Conservation (phyloP, 2,329 filamentous ascomycete species). For the Trichophyton equinum region DNA sequence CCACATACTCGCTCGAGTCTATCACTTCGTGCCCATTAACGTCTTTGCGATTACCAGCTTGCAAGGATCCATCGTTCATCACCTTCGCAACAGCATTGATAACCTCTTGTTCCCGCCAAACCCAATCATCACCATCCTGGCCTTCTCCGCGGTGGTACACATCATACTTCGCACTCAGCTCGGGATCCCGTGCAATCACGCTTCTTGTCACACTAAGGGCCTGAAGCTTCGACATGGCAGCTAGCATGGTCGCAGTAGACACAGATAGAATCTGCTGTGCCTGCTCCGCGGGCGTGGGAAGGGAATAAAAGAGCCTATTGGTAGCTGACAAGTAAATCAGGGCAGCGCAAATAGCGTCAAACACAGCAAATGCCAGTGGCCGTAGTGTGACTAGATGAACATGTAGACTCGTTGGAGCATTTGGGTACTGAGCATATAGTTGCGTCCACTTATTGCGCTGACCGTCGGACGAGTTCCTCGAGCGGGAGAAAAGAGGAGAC, state of each 20-base stretch:
- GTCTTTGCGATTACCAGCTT: neutral
- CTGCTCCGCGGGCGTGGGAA: conserved; percentile 43
- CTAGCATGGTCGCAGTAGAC: conserved; percentile 41
- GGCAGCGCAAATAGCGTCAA: conserved; percentile 52
- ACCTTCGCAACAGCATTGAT: conserved; percentile 56
- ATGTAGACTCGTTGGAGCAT: conserved; percentile 22
- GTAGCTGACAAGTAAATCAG: conserved; percentile 67
- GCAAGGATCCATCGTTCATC: conserved; percentile 35
- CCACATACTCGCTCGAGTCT: conserved; percentile 6
- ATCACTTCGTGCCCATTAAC: neutral
- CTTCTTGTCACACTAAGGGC: conserved; percentile 68
- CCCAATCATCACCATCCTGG: neutral
- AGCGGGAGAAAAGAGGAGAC: conserved; percentile 21
- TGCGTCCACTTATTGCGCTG: conserved; percentile 17
- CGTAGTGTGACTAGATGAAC: conserved; percentile 46
- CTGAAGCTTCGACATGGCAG: conserved; percentile 53
- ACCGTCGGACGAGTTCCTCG: no score
- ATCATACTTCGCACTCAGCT: conserved; percentile 52
- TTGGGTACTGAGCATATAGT: conserved; percentile 50
- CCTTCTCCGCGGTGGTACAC: conserved; percentile 49
- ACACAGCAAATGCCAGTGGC: conserved; percentile 47
- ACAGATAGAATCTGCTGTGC: conserved; percentile 26
- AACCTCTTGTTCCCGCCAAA: conserved; percentile 46
- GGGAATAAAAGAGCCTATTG: conserved; percentile 59
- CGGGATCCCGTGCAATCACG: conserved; percentile 60